Percentiles rank a stretch among this genome's conserved stretches.
Evolutionary conservation across 73 alveolate genomes (phyloP).

Genomic region (Paramecium primaurelia): DNA sequence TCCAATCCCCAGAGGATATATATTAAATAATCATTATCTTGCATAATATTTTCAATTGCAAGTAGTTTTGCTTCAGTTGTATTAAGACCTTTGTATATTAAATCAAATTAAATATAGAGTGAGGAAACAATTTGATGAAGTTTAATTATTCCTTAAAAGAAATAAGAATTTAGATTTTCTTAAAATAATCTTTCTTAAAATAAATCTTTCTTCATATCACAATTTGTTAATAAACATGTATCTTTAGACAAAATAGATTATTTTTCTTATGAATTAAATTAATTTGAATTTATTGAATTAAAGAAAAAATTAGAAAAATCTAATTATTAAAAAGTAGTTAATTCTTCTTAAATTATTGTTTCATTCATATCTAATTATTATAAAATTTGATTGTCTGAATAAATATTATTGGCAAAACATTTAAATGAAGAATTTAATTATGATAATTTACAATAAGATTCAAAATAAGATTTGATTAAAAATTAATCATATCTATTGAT

Average conservation of each 20-base stretch:
- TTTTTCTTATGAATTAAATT: background rate
- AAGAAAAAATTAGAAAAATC: background rate
- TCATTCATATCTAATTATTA: background rate
- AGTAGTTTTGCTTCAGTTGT: background rate
- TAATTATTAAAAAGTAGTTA: background rate
- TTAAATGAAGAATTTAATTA: background rate
- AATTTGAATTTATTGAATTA: background rate
- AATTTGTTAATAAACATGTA: background rate
- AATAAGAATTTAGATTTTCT: background rate
- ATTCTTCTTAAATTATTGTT: background rate
- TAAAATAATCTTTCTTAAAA: background rate
- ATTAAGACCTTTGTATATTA: background rate
- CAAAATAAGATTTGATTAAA: background rate
- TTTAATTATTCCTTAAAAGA: background rate
- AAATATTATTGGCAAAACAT: background rate
- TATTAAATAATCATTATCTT: background rate
- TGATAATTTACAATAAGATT: background rate
- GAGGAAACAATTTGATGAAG: background rate
- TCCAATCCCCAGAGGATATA: background rate
- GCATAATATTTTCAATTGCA: background rate
- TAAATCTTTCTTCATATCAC: background rate
- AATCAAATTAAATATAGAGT: background rate
- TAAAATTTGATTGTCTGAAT: background rate
- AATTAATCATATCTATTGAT: background rate
- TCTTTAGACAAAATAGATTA: background rate